These are phyloP conservation scores for Pelargonium australe DNA, from an alignment of 441 rosid genomes.

Conservation along the genomic window DNA sequence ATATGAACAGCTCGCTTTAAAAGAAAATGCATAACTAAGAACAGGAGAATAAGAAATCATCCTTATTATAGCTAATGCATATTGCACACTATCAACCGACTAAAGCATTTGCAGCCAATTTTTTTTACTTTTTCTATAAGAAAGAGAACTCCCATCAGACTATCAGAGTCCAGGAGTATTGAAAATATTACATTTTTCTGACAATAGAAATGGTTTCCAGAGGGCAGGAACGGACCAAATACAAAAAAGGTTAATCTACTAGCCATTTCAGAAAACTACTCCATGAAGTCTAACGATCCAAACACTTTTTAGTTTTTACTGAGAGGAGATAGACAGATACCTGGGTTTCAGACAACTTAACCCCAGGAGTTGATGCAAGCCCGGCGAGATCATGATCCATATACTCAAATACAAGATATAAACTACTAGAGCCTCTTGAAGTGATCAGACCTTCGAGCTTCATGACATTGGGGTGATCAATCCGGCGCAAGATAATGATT, in stretches of 20 bases:
- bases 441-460: constrained; percentile 97
- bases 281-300: background rate
- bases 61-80: background rate
- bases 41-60: background rate
- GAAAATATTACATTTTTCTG: background rate
- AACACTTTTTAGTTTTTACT: background rate
- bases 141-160: background rate
- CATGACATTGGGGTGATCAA: constrained; percentile 88
- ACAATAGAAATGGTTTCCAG: background rate
- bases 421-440: constrained; percentile 95
- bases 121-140: background rate
- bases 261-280: background rate
- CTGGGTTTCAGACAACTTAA: constrained; percentile 81
- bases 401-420: constrained; percentile 87
- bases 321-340: constrained; percentile 26
- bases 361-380: constrained; percentile 77
- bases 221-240: background rate
- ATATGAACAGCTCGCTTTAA: background rate
- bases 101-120: no score
- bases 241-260: background rate
- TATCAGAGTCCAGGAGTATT: background rate
- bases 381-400: constrained; percentile 99
- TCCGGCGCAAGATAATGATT: constrained; percentile 82
- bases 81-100: background rate
- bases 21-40: constrained; percentile 2